Evolutionary conservation across 176 grass and related monocot species (phyloP), one percentile per base, ranked within the genome.

Genomic region (Urochloa ruziziensis): DNA sequence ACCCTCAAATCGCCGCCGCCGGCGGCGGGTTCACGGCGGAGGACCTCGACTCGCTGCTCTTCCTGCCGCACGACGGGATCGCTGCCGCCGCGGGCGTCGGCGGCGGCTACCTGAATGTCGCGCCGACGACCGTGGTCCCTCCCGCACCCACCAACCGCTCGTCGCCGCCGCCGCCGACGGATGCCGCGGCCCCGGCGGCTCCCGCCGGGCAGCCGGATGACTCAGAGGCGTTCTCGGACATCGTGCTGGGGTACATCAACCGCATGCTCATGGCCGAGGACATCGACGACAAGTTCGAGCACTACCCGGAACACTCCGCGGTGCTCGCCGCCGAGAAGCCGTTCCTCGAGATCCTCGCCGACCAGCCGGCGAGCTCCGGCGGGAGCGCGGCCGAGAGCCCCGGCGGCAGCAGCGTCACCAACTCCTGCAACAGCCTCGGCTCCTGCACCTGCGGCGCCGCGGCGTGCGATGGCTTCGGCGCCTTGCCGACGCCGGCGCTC

Each of bases 231-330:
- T 91, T 95, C 91, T 93, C 93, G 27, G 96, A 99, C 58, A 99
- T 99, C 73, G 89, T 88, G 21, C 80, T 99, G 28, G 89, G 74
- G 4, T 96, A 95, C 87, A 99, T 99, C 86, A 85, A 83, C 83
- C 89, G 84, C 59, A 96, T 92, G 73, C 91, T 99, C 21, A 94
- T 99, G 96, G 96, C 94, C 71, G 96, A 94, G 88, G 93, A 94
- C 82, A 94, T 94, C 65, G 96, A 96, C 77, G 91, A 90, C n/a
- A 96, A 96, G 76, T 96, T 96, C 80, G 93, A 98, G 27, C 88
- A 91, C 81, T 91, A 89, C 77, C 92, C 88, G 52, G 90, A 86
- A 80, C 89, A 90, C 36, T 80, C 80, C 23, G 93, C 60, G 44
- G 83, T 98, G 82, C 79, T 96, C 62, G 93, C 91, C 34, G 87